These are phyloP conservation scores for Ophiostoma triangulosporum DNA, from an alignment of 2,329 filamentous ascomycete genomes.

Conservation along the genomic window DNA sequence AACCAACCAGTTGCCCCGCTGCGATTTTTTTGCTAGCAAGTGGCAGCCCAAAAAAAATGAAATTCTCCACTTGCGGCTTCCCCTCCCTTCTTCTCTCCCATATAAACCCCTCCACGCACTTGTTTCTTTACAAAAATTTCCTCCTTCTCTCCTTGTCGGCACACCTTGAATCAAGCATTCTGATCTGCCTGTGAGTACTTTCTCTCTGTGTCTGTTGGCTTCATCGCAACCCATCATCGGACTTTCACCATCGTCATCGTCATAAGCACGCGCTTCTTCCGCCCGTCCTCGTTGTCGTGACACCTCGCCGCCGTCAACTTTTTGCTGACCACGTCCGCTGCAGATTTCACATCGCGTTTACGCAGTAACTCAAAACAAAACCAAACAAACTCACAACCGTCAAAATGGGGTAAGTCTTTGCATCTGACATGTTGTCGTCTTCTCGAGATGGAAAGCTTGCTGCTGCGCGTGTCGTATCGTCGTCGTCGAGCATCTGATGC, in stretches of 20 bases:
- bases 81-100: slow-evolving; percentile 6
- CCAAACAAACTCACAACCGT: slow-evolving; percentile 5
- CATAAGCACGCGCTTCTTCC: not conserved
- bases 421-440: not conserved
- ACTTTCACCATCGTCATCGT: slow-evolving; percentile 3
- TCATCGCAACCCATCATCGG: slow-evolving; percentile 8
- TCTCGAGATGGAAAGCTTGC: not conserved
- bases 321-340: slow-evolving; percentile 3
- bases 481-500: not conserved
- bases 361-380: not conserved
- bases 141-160: slow-evolving; percentile 23
- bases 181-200: slow-evolving; percentile 19
- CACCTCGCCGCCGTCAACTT: slow-evolving; percentile 3
- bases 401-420: slow-evolving; percentile 8
- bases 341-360: slow-evolving; percentile 8
- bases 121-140: slow-evolving; percentile 12
- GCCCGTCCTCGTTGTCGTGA: not conserved
- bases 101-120: slow-evolving; percentile 16
- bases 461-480: not conserved
- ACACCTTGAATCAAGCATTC: slow-evolving; percentile 29
- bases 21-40: slow-evolving; percentile 3
- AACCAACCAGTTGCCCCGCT: slow-evolving; percentile 13
- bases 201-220: not conserved
- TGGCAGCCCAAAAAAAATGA: slow-evolving; percentile 2
- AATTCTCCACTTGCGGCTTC: slow-evolving; percentile 3